Conservation (phyloP, 176 grass and related monocot species). For the Avena sativa region DNA sequence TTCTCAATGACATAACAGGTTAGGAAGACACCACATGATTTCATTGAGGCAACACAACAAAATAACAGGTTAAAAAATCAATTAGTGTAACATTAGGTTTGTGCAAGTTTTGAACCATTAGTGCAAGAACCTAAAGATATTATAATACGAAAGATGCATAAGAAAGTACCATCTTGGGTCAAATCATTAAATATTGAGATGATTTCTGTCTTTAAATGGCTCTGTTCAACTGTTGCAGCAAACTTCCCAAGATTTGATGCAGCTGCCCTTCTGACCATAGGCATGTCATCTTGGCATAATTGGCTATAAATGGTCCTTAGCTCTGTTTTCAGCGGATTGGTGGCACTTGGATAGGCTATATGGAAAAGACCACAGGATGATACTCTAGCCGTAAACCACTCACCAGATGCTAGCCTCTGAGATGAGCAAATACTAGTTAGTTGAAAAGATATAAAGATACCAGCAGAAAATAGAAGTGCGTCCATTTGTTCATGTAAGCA, state of each 20-base stretch:
- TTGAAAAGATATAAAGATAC: neutral
- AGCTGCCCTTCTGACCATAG: constrained; percentile 76
- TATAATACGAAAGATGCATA: neutral
- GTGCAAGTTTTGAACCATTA: neutral
- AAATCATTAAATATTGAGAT: constrained; percentile 92
- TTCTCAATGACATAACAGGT: neutral
- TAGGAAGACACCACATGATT: neutral
- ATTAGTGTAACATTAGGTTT: neutral
- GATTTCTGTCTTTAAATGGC: constrained; percentile 73
- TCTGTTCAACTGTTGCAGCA: constrained; percentile 76
- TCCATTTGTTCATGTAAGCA: neutral
- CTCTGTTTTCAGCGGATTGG: constrained; percentile 40
- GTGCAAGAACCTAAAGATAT: neutral
- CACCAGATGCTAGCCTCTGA: constrained; percentile 76
- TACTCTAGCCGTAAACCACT: constrained; percentile 90
- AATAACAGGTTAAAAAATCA: neutral
- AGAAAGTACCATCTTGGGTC: constrained; percentile 80
- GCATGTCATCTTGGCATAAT: constrained; percentile 13
- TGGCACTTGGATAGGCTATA: constrained; percentile 81
- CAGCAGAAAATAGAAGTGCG: constrained; percentile 2
- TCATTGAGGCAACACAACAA: neutral
- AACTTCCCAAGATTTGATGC: constrained; percentile 94
- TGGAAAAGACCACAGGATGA: constrained; percentile 93
- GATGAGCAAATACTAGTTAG: constrained; percentile 31
- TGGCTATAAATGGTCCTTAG: constrained; percentile 61